Evolutionary conservation across 208 protist species (phyloP).

Genomic region (Herpetomonas samuelpessoai): DNA sequence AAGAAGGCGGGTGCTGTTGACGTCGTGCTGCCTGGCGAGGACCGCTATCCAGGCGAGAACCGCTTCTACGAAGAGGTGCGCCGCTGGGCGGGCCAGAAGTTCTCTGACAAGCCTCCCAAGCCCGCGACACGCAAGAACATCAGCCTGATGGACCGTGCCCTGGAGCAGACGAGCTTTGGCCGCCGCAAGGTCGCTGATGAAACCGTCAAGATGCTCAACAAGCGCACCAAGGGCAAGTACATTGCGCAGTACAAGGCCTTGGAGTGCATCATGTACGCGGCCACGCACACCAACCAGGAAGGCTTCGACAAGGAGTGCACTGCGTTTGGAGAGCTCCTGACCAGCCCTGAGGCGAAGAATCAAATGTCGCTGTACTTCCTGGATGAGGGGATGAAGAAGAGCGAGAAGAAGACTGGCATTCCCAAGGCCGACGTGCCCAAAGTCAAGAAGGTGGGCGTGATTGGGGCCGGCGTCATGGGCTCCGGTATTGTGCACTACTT

Average conservation of each 20-base stretch:
- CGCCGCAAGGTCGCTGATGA: conserved; percentile 49
- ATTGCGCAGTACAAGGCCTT: conserved; percentile 93
- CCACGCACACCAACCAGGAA: conserved; percentile 49
- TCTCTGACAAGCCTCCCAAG: conserved; percentile 52
- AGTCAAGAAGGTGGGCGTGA: conserved; percentile 54
- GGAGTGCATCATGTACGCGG: conserved; percentile 79
- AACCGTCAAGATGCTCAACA: conserved; percentile 71
- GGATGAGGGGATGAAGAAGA: conserved; percentile 88
- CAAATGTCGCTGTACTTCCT: conserved; percentile 92
- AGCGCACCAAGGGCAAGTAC: conserved; percentile 92
- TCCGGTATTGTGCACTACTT: conserved; percentile 85
- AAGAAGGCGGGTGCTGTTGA: conserved; percentile 76
- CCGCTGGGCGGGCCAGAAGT: conserved; percentile 44
- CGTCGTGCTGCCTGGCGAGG: conserved; percentile 38
- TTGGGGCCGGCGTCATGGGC: conserved; percentile 87
- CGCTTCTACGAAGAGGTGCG: conserved; percentile 73
- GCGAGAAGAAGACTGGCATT: conserved; percentile 72
- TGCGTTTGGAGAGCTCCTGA: conserved; percentile 74
- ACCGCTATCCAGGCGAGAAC: conserved; percentile 62
- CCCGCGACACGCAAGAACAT: conserved; percentile 47
- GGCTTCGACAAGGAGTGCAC: conserved; percentile 66
- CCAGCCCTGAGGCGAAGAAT: conserved; percentile 84
- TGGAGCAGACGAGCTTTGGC: conserved; percentile 60
- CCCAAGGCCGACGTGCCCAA: conserved; percentile 49
- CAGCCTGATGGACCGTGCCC: conserved; percentile 41